phyloP scores from a whole-genome alignment of 306 rosid genomes.

The Rosa lucieae region DNA sequence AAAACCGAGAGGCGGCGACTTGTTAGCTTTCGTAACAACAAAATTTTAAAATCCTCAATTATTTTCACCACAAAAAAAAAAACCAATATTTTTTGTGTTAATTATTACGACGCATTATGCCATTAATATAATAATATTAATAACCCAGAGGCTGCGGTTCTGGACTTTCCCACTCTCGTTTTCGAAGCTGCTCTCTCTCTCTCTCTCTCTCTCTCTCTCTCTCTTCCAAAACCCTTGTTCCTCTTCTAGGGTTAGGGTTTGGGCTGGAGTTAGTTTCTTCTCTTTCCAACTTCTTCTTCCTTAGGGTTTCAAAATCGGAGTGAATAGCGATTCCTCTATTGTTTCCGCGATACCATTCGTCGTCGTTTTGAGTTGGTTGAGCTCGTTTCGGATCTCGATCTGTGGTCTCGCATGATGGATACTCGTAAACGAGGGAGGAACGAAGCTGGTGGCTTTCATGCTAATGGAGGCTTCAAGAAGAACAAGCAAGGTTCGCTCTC shows the following conservation, averaged over 20 bases:
- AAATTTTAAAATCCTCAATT: too few species aligned
- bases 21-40: too few species aligned
- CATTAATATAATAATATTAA: neutral
- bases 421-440: conserved; percentile 28
- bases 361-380: conserved; percentile 7
- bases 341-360: neutral
- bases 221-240: conserved; percentile 34
- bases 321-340: neutral
- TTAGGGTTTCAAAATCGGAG: neutral
- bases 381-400: conserved; percentile 47
- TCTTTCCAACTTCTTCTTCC: neutral
- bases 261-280: conserved; percentile 36
- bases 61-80: too few species aligned
- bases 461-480: conserved; percentile 31
- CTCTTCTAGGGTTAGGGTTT: conserved; percentile 37
- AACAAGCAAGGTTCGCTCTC: neutral
- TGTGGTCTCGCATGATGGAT: conserved; percentile 14
- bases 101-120: neutral
- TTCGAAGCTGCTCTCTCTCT: conserved; percentile 4
- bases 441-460: conserved; percentile 15
- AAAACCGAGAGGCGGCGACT: too few species aligned
- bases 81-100: too few species aligned
- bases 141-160: neutral
- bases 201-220: neutral
- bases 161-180: conserved; percentile 16